Evolutionary conservation across 768 basidiomycete species (phyloP).

Genomic region (Trametes villosa): DNA sequence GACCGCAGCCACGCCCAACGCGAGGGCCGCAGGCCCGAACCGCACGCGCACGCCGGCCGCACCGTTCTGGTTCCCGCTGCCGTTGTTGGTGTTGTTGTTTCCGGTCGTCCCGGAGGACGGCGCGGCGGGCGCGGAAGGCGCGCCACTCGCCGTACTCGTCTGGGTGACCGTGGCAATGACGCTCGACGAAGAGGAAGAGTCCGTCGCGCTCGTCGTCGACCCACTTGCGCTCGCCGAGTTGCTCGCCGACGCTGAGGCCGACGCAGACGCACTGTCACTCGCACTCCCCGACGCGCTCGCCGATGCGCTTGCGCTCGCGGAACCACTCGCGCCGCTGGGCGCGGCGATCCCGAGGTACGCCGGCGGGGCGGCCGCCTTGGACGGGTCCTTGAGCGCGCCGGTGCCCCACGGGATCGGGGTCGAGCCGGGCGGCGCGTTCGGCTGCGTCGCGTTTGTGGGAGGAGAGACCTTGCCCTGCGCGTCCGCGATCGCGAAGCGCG

Average conservation of each 20-base stretch:
- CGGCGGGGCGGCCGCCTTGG: constrained; percentile 37
- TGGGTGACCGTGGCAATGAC: background rate
- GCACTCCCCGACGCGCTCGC: background rate
- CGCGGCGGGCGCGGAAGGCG: background rate
- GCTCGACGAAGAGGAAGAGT: background rate
- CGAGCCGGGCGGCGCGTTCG: constrained; percentile 44
- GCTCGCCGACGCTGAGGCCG: background rate
- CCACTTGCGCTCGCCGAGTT: background rate
- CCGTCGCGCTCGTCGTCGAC: background rate
- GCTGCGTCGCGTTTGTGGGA: constrained; percentile 58
- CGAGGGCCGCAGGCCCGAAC: background rate
- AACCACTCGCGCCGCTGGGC: constrained; percentile 7
- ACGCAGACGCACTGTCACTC: background rate
- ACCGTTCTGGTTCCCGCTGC: background rate
- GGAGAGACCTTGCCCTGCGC: constrained; percentile 47
- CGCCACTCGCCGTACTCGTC: background rate
- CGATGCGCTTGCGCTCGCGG: background rate
- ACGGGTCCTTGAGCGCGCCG: constrained; percentile 55
- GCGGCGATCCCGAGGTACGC: background rate
- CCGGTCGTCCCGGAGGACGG: background rate
- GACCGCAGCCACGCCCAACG: background rate
- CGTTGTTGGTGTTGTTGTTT: background rate
- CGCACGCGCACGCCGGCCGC: background rate
- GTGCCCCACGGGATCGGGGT: constrained; percentile 64
- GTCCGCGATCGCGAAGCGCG: constrained; percentile 55